Base-by-base conservation (phyloP, 768 basidiomycete species). In the Sporobolomyces phaffii region DNA sequence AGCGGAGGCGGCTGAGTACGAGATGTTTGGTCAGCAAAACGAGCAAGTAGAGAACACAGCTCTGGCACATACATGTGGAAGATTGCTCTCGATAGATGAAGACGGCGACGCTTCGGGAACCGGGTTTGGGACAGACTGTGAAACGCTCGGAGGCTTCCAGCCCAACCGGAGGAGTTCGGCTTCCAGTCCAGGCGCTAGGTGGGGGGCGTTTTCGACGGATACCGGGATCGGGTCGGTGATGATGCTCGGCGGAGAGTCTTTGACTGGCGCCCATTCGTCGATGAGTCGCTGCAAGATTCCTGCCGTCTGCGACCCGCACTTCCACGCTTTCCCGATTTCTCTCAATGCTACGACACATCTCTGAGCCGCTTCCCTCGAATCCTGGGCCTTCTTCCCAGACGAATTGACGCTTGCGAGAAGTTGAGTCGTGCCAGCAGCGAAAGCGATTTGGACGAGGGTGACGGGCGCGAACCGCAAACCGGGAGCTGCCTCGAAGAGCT, bases 351-450 rank as follows among this genome's bases (percentile, higher is more conserved):
- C 77, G 13, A 81, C 80, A 54, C 83, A 81, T 1, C 78, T 72
- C 45, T 81, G 73, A 7, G 82, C 78, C 6, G 80, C 77, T 10
- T 79, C 77, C 29, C 83, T 79, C 3, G 82, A 79, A 65, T 82
- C 81, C 60, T 80, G 77, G 0, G 82, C 83, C 4, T 82, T 77
- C 5, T 83, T 81, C 3, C 24, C 36, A 9, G 29, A 22, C n/a
- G 73, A 69, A 73, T 83, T 82, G 62, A 84, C 81, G 22, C 83
- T 83, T 24, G 79, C 78, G 44, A 85, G 79, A 20, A 85, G 80
- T 71, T 81, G 84, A 11, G 84, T 80, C 6, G 84, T 85, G 20
- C 84, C 85, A 2, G 84, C 83, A 7, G 82, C 82, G 76, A 85
- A 86, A 24, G 82, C 77, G 38, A 82, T 80, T 74, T 86, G 85